Evolutionary conservation across 164 flowering plant species (phyloP), one percentile per base, ranked within the genome.

Genomic region (Echeveria elegans): DNA sequence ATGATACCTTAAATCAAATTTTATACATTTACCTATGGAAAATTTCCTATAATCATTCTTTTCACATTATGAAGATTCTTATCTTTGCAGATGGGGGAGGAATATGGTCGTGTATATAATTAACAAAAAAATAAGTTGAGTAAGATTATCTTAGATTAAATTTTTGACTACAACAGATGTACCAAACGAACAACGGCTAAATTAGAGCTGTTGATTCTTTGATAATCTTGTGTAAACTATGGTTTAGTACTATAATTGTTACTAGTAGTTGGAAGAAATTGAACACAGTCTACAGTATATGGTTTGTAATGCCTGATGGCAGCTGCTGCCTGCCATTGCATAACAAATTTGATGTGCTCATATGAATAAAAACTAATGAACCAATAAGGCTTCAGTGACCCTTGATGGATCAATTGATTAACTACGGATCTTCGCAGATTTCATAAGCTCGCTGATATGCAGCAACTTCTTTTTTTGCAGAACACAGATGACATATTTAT

Each of bases 401-500:
- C 30, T 56, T 26, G 34, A 28, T 53, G 31, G 32, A 56, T 56
- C 1, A 14, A 14, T 56, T 56, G 34, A 28, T 56, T 56, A 29
- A 26, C 61, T 14, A 53, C 10, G 61, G 5, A 40, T 14, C 16
- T 4, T n/a, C 14, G 43, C 18, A 48, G 11, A 36, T 66, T 48
- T 47, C 21, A 14, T n/a, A 47, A 36, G 34, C 16, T 37, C 14
- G 34, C 9, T 8, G 11, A 12, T 50, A 1, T 48, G 26, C 29
- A 45, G 21, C 23, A 41, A 21, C 31, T 31, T 21, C 38, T 37
- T 66, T 36, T 34, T 58, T 52, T 67, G 69, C n/a, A n/a, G 45
- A 52, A 67, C 63, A 10, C 58, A 29, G 58, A 68, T 19, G n/a
- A 38, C 41, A 38, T 38, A 38, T 10, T 8, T 38, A 14, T 38